Percentiles rank a stretch among this genome's conserved stretches.
These are phyloP conservation scores for Wakefieldia striispora DNA, from an alignment of 768 basidiomycete species.

Conservation along the genomic window DNA sequence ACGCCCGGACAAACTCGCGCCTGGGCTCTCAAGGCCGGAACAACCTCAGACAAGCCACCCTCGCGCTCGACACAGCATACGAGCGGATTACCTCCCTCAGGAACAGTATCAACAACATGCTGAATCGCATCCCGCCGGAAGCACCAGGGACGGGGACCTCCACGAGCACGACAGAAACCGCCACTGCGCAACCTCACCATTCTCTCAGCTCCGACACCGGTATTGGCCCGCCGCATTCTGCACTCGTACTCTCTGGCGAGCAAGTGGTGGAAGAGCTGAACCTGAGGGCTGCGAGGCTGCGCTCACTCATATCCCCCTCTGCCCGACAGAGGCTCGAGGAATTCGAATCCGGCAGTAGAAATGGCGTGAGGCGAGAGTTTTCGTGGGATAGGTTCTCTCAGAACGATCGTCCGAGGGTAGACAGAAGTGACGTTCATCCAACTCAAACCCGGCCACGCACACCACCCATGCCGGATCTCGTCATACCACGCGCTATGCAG, in stretches of 20 bases:
- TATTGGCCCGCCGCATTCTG: constrained; percentile 31
- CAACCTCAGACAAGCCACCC: constrained; percentile 48
- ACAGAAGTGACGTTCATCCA: constrained; percentile 15
- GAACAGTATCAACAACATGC: constrained; percentile 45
- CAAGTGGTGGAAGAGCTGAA: constrained; percentile 27
- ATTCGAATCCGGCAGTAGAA: constrained; percentile 23
- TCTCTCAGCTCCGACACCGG: constrained; percentile 17
- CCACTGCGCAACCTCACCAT: constrained; percentile 7
- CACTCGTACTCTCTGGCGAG: constrained; percentile 30
- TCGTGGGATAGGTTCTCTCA: constrained; percentile 23
- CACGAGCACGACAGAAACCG: constrained; percentile 4
- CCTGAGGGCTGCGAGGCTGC: constrained; percentile 26
- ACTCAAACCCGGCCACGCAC: constrained; percentile 23
- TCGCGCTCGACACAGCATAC: constrained; percentile 54
- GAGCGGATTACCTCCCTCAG: constrained; percentile 54
- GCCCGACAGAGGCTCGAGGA: constrained; percentile 34
- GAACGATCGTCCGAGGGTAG: constrained; percentile 11
- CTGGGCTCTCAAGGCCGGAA: constrained; percentile 30
- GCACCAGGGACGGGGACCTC: constrained; percentile 9
- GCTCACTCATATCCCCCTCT: constrained; percentile 29
- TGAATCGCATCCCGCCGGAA: constrained; percentile 39
- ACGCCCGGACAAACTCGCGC: constrained; percentile 11
- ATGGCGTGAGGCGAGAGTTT: constrained; percentile 13
- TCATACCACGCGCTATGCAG: constrained; percentile 18
- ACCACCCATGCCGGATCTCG: constrained; percentile 29